Evolutionary conservation across 2,329 filamentous ascomycete genomes (phyloP), one percentile per base, ranked within the genome.

Genomic region (Cordyceps sp.): DNA sequence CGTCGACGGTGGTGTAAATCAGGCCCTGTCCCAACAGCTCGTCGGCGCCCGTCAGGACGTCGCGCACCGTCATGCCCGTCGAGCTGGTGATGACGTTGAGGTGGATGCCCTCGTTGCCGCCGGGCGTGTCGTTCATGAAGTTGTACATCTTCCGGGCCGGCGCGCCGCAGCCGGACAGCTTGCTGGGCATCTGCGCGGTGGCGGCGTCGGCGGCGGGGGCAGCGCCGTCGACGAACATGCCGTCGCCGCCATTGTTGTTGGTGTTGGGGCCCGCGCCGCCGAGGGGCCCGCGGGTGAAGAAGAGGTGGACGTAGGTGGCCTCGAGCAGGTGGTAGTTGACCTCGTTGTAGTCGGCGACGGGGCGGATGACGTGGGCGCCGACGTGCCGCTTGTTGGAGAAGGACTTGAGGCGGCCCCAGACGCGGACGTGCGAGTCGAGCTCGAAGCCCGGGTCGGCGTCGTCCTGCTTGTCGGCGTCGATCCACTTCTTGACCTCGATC

Each of bases 281-380:
- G 55, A 50, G 62, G 4, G 75, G 69, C 1, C 85, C 86, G 28
- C 73, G 70, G 12, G 77, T 81, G 53, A 85, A 80, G 57, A 78
- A 78, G 31, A 98, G 62, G 59, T 98, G 90, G 31, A 92, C 79
- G 36, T 79, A 81, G 6, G 85, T 82, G 18, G 84, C 78, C 59
- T 98, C 88, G 33, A 98, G 73, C 41, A 94, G 58, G 57, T 96
- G 90, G 53, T 84, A 93, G 50, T 78, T 79, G 52, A 96, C 70
- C 64, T 98, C 90, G 61, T 98, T 93, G 61, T 78, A 78, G 54
- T 94, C 81, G 34, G 68, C 62, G 33, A 96, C 62, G 4, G 80
- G 75, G 33, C 85, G 77, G 40, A 98, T 76, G 45, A 81, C 72
- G 54, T 86, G 78, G 26, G 84, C 79, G 39, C 70, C 75, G 33